Percentiles rank a stretch among this genome's conserved stretches.
Conservation (phyloP, 2,329 filamentous ascomycete species). For the Calonectria pseudoreteaudii region DNA sequence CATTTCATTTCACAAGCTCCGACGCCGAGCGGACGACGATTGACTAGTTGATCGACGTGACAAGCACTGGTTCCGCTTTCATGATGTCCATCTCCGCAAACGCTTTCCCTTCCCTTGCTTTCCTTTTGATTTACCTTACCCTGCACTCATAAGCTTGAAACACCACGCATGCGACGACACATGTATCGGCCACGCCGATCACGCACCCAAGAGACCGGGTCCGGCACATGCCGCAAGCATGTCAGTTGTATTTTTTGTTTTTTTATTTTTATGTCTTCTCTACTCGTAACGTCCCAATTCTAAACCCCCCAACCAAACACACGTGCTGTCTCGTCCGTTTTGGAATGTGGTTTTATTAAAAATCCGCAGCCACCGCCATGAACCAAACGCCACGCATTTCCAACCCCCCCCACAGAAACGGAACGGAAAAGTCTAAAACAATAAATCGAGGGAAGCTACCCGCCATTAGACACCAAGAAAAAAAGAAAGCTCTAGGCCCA, state of each 20-base stretch:
- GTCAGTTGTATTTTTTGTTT: neutral
- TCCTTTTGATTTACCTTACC: neutral
- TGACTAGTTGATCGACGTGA: neutral
- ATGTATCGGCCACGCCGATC: conserved; percentile 3
- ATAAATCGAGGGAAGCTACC: too few relatives aligned
- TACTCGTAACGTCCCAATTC: neutral
- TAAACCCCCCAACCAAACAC: neutral
- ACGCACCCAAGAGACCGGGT: neutral
- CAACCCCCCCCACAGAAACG: neutral
- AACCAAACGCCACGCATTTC: conserved; percentile 3
- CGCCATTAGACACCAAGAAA: neutral
- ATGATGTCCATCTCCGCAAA: neutral
- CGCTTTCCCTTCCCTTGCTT: neutral
- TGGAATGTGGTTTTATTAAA: neutral
- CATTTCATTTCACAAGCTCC: neutral
- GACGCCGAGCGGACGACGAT: neutral
- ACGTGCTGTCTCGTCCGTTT: neutral
- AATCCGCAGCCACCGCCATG: neutral
- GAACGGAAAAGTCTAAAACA: neutral
- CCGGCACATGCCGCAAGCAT: neutral
- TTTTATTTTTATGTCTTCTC: too few relatives aligned
- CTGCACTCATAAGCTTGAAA: neutral
- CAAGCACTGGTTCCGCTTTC: neutral
- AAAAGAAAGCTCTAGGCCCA: neutral
- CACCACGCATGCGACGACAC: neutral